Evolutionary conservation across 345 rosid species (phyloP), one percentile per base, ranked within the genome.

Genomic region (Corchorus olitorius): DNA sequence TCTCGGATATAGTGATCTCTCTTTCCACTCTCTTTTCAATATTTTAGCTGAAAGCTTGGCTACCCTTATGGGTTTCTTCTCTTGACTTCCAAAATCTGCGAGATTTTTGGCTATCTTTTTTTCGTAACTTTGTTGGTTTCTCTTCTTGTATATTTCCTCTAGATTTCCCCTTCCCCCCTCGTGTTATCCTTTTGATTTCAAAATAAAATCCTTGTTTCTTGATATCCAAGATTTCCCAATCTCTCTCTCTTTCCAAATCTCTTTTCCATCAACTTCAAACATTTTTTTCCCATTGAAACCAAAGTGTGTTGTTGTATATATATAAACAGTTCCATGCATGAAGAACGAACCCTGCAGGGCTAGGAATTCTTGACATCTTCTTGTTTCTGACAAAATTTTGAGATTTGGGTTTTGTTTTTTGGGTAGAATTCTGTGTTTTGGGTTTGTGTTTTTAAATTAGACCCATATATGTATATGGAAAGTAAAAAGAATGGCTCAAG

Each of bases 401-500:
- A 76, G 55, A 55, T 74, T 79, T 73, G 70, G 74, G 78, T 55
- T 58, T 17, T 45, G 10, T 75, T 9, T 67, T 79, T 39, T 14
- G 13, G 54, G 52, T 72, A 67, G 45, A 60, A 11, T 13, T 37
- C 27, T 12, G 59, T 12, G 1, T 35, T 27, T 63, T 10, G 68
- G 14, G 13, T 75, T 41, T 52, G 71, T 52, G 22, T 19, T 62
- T 9, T 3, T 27, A 27, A 27, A 27, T 27, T 27, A 27, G 27
- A 27, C 27, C 27, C 27, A 27, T 27, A 39, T 6, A 39, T 76
- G 15, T 76, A 8, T 76, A 85, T 83, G 84, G 85, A 65, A 68
- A 65, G 77, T 60, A 52, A 74, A 5, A 46, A 69, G 27, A 70
- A 87, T 86, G 93, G 83, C 61, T 73, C 82, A 64, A 62, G 93